Evolutionary conservation across 2,329 filamentous ascomycete genomes (phyloP).

Genomic region (Diaporthe humulicola): DNA sequence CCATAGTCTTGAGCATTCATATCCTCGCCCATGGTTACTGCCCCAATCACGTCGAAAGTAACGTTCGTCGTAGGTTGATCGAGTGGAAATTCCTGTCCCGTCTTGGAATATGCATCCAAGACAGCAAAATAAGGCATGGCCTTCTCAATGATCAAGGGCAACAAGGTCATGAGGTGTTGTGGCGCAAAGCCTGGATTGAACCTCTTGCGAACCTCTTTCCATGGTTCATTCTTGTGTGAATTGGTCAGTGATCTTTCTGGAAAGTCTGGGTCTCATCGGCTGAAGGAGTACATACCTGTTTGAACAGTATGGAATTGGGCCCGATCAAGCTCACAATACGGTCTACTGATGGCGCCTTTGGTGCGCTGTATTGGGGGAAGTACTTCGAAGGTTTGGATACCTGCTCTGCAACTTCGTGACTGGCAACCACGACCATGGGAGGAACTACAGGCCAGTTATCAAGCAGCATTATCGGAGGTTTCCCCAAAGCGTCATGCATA

Average conservation of each 20-base stretch:
- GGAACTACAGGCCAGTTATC: slow-evolving; percentile 50
- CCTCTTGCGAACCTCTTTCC: slow-evolving; percentile 50
- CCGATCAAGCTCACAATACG: slow-evolving; percentile 45
- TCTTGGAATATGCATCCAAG: background rate
- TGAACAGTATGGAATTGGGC: slow-evolving; percentile 41
- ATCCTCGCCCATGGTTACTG: background rate
- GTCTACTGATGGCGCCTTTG: slow-evolving; percentile 48
- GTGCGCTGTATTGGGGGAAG: slow-evolving; percentile 48
- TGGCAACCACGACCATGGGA: slow-evolving; percentile 49
- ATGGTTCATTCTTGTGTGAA: slow-evolving; percentile 44
- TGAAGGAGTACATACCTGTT: slow-evolving; percentile 33
- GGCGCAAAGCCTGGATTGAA: slow-evolving; percentile 55
- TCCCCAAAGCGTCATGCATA: slow-evolving; percentile 48
- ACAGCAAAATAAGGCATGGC: slow-evolving; percentile 44
- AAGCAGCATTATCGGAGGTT: slow-evolving; percentile 50
- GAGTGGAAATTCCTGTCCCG: background rate
- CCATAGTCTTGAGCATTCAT: background rate
- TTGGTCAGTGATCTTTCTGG: background rate
- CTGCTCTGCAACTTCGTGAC: slow-evolving; percentile 54
- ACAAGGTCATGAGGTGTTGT: slow-evolving; percentile 51
- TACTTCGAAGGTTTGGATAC: slow-evolving; percentile 48
- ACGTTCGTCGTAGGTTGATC: background rate
- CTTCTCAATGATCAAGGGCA: slow-evolving; percentile 53
- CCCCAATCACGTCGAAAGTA: background rate
- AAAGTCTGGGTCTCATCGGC: no score